Conservation (phyloP, 495 filamentous ascomycete species). For the Stereocaulon alpinum region DNA sequence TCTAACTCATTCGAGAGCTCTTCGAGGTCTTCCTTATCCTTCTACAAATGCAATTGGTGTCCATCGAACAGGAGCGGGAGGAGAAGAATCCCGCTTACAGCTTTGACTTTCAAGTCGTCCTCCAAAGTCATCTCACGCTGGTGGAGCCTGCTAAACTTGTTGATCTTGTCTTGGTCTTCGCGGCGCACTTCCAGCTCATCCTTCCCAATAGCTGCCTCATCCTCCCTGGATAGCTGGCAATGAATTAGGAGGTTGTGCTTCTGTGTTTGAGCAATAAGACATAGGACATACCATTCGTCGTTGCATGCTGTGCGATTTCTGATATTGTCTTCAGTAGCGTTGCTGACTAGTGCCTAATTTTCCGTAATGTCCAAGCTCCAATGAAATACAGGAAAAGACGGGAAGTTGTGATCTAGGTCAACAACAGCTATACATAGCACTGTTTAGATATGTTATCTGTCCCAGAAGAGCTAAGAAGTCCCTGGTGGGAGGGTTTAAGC, state of each 20-base stretch:
- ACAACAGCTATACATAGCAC: neutral
- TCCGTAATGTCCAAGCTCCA: neutral
- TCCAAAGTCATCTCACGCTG: conserved; percentile 68
- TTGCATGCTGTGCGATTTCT: conserved; percentile 12
- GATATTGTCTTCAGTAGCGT: neutral
- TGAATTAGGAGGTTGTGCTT: neutral
- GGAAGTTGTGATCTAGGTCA: too few relatives aligned
- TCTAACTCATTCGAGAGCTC: conserved; percentile 86
- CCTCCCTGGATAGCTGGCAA: conserved; percentile 77
- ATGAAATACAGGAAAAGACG: neutral
- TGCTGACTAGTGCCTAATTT: too few relatives aligned
- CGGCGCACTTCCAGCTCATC: conserved; percentile 86
- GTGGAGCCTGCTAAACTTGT: conserved; percentile 90
- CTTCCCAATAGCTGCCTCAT: conserved; percentile 59
- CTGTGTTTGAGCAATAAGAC: neutral
- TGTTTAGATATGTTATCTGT: neutral
- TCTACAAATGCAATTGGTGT: conserved; percentile 44
- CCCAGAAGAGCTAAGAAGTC: too few relatives aligned
- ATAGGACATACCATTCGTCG: conserved; percentile 19
- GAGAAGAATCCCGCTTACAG: conserved; percentile 42
- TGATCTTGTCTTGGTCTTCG: conserved; percentile 98
- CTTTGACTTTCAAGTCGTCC: conserved; percentile 72
- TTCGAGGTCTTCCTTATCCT: conserved; percentile 96
- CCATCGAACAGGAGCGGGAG: neutral
- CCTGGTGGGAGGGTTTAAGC: too few relatives aligned